These are phyloP conservation scores for Tolypocladium tundrense DNA, from an alignment of 2,329 filamentous ascomycete genomes.

Conservation along the genomic window DNA sequence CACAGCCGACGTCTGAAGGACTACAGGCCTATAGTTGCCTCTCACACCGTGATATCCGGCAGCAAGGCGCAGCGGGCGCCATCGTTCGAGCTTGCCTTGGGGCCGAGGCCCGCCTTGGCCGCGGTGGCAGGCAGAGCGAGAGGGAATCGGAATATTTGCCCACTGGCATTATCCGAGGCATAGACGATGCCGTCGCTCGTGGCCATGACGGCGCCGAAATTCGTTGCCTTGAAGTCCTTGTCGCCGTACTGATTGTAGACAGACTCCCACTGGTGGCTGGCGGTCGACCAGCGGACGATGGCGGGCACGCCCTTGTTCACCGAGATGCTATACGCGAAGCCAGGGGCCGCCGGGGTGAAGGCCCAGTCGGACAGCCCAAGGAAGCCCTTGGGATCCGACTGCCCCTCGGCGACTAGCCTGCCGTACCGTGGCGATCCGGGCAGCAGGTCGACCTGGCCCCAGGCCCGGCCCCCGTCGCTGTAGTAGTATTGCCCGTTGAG, in stretches of 20 bases:
- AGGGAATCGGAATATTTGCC: neutral
- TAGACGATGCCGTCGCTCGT: constrained; percentile 4
- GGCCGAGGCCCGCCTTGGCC: neutral
- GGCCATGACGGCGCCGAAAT: constrained; percentile 3
- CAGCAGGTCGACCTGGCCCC: constrained; percentile 1
- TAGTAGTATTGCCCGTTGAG: neutral
- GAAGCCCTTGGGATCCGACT: neutral
- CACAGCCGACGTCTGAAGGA: too few relatives aligned
- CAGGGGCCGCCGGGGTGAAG: neutral
- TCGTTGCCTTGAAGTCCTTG: neutral
- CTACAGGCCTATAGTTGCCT: neutral
- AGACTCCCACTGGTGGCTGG: neutral
- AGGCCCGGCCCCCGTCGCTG: neutral
- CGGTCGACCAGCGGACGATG: neutral
- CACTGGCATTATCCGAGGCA: neutral
- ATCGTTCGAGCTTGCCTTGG: neutral
- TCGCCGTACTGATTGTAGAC: neutral
- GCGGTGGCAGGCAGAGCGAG: neutral
- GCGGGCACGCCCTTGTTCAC: neutral
- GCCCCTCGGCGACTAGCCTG: neutral
- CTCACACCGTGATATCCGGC: neutral
- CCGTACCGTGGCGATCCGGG: neutral
- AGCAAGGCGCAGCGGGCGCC: neutral
- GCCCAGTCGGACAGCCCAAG: constrained; percentile 1
- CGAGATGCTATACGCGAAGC: constrained; percentile 1